Evolutionary conservation across 305 asterid species (phyloP), one percentile per base, ranked within the genome.

Genomic region (Fraxinus sp.): DNA sequence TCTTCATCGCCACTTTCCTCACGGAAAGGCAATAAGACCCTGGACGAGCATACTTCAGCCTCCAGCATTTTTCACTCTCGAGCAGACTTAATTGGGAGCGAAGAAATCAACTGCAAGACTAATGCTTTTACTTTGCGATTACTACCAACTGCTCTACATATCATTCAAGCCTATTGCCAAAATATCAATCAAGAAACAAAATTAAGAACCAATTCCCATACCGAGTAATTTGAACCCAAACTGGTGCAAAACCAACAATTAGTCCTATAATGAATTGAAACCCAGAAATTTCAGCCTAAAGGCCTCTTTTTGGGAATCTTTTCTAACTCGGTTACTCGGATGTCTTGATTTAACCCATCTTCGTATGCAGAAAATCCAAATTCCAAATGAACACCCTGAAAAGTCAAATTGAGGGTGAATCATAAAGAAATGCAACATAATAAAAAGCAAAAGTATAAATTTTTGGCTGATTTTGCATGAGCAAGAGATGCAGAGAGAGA

Each of bases 1-100:
- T 92, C 98, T 73, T 95, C 98, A 28, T 95, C 98, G 0, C 98
- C 97, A 66, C 96, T 94, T 79, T 94, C 98, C 74, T 95, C 97
- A 0, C 92, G 95, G 76, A 89, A 90, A 82, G 95, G 94, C 13
- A 93, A 93, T 57, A 90, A 87, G 77, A 90, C 87, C 84, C 98
- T 86, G 22, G 97, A 80, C 77, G 95, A 89, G 89, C 87, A 92
- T 13, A 91, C 86, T 84, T 89, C 92, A 22, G 90, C 84, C 83
- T 87, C 95, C 89, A 94, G 77, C 98, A 93, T 92, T 87, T 81
- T 82, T 32, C 86, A n/a, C 86, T 79, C 80, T 49, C 32, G 72
- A 83, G 71, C 77, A 81, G 75, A 32, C 79, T 79, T 83, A 87
- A 64, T 75, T 57, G 83, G 77, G 73, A 7, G n/a, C 3, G 77